These are phyloP conservation scores for Herpetomonas muscarum DNA, from an alignment of 208 protist species.

Conservation along the genomic window DNA sequence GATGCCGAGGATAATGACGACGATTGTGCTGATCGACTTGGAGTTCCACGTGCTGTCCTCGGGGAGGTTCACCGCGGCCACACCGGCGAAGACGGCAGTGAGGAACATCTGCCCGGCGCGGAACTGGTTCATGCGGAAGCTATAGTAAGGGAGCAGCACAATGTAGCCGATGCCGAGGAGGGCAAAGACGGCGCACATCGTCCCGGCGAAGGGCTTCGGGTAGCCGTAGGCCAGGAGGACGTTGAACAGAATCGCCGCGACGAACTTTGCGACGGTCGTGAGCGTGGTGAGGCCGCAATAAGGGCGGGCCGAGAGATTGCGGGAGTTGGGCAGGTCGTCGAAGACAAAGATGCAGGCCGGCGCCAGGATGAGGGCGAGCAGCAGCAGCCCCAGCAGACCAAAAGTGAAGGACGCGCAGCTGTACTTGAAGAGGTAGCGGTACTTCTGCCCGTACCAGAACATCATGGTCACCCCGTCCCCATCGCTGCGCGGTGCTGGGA, in stretches of 20 bases:
- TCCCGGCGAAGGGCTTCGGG: background rate
- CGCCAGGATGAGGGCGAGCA: background rate
- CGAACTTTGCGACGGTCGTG: slow-evolving; percentile 3
- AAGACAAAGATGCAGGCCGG: slow-evolving; percentile 3
- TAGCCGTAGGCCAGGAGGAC: slow-evolving; percentile 8
- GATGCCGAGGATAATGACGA: background rate
- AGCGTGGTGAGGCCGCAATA: background rate
- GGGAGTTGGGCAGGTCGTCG: slow-evolving; percentile 15
- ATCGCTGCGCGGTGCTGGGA: slow-evolving; percentile 2
- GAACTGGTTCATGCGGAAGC: slow-evolving; percentile 9
- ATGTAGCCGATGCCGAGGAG: slow-evolving; percentile 4
- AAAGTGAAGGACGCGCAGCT: background rate
- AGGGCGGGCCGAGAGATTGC: slow-evolving; percentile 10
- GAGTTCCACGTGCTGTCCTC: background rate
- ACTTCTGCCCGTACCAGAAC: slow-evolving; percentile 7
- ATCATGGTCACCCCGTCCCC: background rate
- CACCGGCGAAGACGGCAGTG: background rate
- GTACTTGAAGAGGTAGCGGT: slow-evolving; percentile 2
- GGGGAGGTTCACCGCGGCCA: slow-evolving; percentile 1
- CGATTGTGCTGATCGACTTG: slow-evolving; percentile 10
- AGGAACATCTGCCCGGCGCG: slow-evolving; percentile 3
- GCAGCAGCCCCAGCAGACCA: background rate
- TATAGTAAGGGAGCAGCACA: slow-evolving; percentile 13
- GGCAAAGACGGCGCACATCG: slow-evolving; percentile 2
- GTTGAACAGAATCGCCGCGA: slow-evolving; percentile 7